phyloP scores from a whole-genome alignment of 352 stramenopile genomes.

The Stramenopiles sp. region DNA sequence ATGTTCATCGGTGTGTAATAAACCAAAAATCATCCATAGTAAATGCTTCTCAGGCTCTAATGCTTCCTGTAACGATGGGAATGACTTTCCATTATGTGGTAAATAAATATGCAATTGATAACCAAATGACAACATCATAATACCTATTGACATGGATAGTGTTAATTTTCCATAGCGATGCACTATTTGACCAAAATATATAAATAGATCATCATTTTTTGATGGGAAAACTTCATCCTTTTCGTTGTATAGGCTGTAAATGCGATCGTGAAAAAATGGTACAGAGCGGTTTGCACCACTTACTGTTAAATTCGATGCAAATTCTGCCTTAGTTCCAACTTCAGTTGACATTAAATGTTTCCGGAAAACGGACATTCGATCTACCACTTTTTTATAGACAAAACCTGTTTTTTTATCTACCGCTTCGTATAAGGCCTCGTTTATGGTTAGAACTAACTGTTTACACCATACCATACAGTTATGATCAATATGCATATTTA shows the following conservation, averaged over 20 bases:
- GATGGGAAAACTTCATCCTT: neutral
- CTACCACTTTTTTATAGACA: neutral
- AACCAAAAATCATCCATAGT: neutral
- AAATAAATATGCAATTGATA: conserved; percentile 7
- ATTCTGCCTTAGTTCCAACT: neutral
- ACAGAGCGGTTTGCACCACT: neutral
- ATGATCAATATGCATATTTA: conserved; percentile 44
- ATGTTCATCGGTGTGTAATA: neutral
- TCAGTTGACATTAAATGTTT: neutral
- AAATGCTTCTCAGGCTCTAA: neutral
- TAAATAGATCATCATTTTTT: neutral
- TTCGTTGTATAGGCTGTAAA: neutral
- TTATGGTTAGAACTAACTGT: conserved; percentile 40
- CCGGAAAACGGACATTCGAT: neutral
- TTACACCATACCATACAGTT: conserved; percentile 57
- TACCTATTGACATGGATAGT: neutral
- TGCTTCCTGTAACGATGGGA: neutral
- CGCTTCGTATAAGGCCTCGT: conserved; percentile 34
- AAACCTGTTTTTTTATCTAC: conserved; percentile 27
- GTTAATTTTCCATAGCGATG: neutral
- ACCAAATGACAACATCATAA: neutral
- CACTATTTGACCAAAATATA: neutral
- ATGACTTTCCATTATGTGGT: neutral
- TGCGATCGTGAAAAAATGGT: neutral
- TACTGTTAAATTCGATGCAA: neutral